These are phyloP conservation scores for Ichthyophthirius multifiliis DNA, from an alignment of 169 alveolate species.

Conservation along the genomic window DNA sequence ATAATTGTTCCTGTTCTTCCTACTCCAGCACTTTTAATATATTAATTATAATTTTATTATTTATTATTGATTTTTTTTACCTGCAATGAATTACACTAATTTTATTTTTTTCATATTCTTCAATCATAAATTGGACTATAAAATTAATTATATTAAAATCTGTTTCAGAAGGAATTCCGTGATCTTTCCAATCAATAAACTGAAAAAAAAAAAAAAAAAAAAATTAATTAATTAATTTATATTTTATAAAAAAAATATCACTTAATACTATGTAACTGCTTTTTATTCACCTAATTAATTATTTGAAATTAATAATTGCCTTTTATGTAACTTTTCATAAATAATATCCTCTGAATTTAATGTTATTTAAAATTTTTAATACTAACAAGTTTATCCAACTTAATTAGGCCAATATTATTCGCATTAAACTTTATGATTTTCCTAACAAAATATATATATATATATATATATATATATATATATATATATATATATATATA, in stretches of 20 bases:
- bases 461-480: too few relatives aligned
- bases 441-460: too few relatives aligned
- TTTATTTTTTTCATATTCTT: constrained; percentile 34
- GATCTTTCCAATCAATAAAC: constrained; percentile 84
- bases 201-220: constrained; percentile 11
- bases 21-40: constrained; percentile 74
- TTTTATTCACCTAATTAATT: constrained; percentile 37
- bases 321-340: constrained; percentile 33
- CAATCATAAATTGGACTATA: constrained; percentile 43
- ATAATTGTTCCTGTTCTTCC: constrained; percentile 88
- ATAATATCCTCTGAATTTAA: constrained; percentile 46
- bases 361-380: constrained; percentile 51
- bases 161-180: constrained; percentile 69
- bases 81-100: constrained; percentile 78
- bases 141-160: constrained; percentile 61
- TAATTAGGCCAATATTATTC: constrained; percentile 83
- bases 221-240: too few relatives aligned
- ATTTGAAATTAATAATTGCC: constrained; percentile 25
- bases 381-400: constrained; percentile 35
- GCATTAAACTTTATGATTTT: constrained; percentile 59
- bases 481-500: too few relatives aligned
- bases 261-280: constrained; percentile 50
- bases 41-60: background rate
- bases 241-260: background rate
- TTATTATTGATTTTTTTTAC: background rate